Conservation (phyloP, 75 land plant species). For the Pinus albicaulis region DNA sequence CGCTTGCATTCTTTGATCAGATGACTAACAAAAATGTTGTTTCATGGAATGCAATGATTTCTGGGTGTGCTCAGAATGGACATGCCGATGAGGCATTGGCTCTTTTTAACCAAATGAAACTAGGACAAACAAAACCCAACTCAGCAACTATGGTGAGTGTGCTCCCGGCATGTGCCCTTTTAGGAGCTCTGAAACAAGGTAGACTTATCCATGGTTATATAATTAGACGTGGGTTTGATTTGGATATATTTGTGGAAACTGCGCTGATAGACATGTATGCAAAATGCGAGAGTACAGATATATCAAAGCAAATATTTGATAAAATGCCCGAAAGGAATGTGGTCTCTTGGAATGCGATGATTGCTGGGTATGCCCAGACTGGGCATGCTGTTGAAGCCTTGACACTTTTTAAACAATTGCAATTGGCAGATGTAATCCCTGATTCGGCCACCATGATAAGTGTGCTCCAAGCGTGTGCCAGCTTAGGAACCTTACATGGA, state of each 20-base stretch:
- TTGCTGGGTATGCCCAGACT: slow-evolving; percentile 10
- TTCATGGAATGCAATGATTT: slow-evolving; percentile 17
- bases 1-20: slow-evolving; percentile 4
- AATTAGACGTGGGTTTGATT: slow-evolving; percentile 9
- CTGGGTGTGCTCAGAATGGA: slow-evolving; percentile 11
- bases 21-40: slow-evolving; percentile 13
- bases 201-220: slow-evolving; percentile 6
- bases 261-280: slow-evolving; percentile 26
- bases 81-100: slow-evolving; percentile 14
- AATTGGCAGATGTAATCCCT: slow-evolving; percentile 11
- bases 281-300: slow-evolving; percentile 9
- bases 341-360: slow-evolving; percentile 22
- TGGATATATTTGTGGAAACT: not conserved
- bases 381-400: slow-evolving; percentile 10
- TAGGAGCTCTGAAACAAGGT: slow-evolving; percentile 15
- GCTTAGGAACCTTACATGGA: slow-evolving; percentile 5
- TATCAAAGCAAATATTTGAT: slow-evolving; percentile 13
- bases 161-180: slow-evolving; percentile 9
- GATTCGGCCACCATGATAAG: slow-evolving; percentile 14
- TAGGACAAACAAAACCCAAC: slow-evolving; percentile 1
- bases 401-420: slow-evolving; percentile 12
- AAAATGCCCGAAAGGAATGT: not conserved
- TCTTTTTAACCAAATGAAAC: slow-evolving; percentile 18
- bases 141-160: slow-evolving; percentile 9
- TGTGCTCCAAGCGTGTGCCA: slow-evolving; percentile 15